These are phyloP conservation scores for Kregervanrija fluxuum DNA, from an alignment of 805 yeast species.

Conservation along the genomic window DNA sequence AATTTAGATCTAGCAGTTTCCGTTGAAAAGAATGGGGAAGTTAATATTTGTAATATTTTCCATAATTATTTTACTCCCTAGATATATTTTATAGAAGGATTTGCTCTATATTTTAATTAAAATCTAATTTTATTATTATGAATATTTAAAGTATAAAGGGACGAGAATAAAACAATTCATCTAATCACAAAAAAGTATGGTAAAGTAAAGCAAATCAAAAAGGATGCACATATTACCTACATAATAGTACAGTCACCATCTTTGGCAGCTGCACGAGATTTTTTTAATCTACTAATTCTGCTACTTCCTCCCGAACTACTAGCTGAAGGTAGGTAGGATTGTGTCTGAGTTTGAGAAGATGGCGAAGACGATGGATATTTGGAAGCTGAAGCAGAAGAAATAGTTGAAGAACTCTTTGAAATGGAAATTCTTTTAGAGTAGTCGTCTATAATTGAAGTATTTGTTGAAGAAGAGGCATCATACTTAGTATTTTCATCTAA, in stretches of 20 bases:
- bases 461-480: neutral
- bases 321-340: slow-evolving; percentile 4
- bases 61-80: slow-evolving; percentile 9
- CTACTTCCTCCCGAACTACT: neutral
- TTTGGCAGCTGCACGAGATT: slow-evolving; percentile 8
- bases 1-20: slow-evolving; percentile 6
- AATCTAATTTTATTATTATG: no score
- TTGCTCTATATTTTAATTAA: no score
- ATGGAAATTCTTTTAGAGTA: neutral
- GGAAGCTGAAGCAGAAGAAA: neutral
- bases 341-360: neutral
- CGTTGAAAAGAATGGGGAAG: neutral
- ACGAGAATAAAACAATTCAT: no score
- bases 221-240: slow-evolving; percentile 11
- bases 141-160: no score
- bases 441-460: neutral
- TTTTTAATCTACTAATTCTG: slow-evolving; percentile 10
- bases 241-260: slow-evolving; percentile 28
- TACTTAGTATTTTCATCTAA: neutral
- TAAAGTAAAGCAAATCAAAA: no score
- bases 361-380: neutral
- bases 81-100: no score
- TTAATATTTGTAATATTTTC: slow-evolving; percentile 4
- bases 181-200: no score
- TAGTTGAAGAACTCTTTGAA: neutral